These are phyloP conservation scores for Apocynum venetum DNA, from an alignment of 257 asterid species.

Conservation along the genomic window DNA sequence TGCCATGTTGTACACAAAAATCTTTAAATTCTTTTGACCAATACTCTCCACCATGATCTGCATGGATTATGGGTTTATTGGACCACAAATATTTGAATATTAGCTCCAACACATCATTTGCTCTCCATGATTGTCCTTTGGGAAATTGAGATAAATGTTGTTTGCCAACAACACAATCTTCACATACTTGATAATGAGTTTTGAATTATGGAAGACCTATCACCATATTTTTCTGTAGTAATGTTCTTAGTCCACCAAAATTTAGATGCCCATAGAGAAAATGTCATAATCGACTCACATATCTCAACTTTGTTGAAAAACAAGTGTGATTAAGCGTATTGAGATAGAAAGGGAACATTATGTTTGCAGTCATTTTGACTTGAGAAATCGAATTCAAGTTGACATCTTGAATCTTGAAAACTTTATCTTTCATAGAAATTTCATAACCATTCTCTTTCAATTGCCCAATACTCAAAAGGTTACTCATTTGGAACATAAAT, in stretches of 20 bases:
- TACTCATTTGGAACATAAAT: neutral
- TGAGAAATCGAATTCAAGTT: neutral
- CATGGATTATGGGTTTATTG: neutral
- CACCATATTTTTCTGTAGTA: neutral
- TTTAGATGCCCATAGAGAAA: neutral
- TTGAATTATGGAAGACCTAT: neutral
- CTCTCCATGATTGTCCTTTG: neutral
- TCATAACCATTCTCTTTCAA: neutral
- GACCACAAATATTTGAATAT: neutral
- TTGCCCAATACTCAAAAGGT: neutral
- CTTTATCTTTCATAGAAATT: neutral
- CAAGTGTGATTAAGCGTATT: too few species aligned
- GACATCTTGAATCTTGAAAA: neutral
- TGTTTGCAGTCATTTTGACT: neutral
- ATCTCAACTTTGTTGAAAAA: too few species aligned
- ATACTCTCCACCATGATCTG: neutral
- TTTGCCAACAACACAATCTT: neutral
- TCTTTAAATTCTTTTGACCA: neutral
- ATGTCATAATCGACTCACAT: too few species aligned
- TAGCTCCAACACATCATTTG: neutral
- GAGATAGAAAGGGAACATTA: too few species aligned
- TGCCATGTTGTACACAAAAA: neutral
- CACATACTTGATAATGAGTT: neutral
- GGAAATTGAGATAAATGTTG: neutral
- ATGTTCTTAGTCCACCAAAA: neutral